phyloP scores from a whole-genome alignment of 108 stramenopile species.

The Pseudonitzschia multiseries region DNA sequence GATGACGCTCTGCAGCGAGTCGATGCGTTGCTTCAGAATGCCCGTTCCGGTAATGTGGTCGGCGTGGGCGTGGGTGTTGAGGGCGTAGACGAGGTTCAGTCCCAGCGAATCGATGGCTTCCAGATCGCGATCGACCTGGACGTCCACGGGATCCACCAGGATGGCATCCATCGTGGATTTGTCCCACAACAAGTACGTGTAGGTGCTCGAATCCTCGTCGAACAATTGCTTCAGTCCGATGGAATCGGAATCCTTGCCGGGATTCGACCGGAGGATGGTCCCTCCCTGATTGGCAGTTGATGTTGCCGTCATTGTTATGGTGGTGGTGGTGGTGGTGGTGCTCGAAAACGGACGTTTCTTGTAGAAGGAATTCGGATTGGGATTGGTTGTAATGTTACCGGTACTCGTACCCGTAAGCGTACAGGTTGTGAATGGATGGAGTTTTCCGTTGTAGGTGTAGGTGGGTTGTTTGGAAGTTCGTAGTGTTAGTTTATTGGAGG shows the following conservation, averaged over 20 bases:
- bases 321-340: neutral
- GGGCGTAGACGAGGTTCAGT: slow-evolving; percentile 67
- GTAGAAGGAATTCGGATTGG: no score
- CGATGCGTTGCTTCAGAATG: slow-evolving; percentile 59
- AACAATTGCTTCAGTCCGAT: slow-evolving; percentile 87
- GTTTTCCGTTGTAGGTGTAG: no score
- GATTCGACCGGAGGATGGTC: neutral
- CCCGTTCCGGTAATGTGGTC: slow-evolving; percentile 91
- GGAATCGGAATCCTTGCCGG: slow-evolving; percentile 4
- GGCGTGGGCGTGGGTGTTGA: slow-evolving; percentile 86
- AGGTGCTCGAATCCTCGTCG: slow-evolving; percentile 84
- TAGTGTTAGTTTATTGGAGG: no score
- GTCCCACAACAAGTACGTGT: slow-evolving; percentile 89
- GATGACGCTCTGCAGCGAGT: slow-evolving; percentile 72
- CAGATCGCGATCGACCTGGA: slow-evolving; percentile 81
- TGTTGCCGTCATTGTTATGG: neutral
- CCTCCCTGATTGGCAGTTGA: neutral
- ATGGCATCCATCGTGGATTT: slow-evolving; percentile 78
- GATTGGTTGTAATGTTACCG: no score
- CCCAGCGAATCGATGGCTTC: slow-evolving; percentile 58
- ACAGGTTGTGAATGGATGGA: no score
- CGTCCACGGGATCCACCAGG: slow-evolving; percentile 89
- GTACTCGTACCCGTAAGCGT: no score
- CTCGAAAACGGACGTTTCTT: no score
- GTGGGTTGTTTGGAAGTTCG: no score